A percentile compares a stretch with the other conserved stretches of the same genome.
Conservation (phyloP, 2,329 filamentous ascomycete species). For the Trichoderma afroharzianum region DNA sequence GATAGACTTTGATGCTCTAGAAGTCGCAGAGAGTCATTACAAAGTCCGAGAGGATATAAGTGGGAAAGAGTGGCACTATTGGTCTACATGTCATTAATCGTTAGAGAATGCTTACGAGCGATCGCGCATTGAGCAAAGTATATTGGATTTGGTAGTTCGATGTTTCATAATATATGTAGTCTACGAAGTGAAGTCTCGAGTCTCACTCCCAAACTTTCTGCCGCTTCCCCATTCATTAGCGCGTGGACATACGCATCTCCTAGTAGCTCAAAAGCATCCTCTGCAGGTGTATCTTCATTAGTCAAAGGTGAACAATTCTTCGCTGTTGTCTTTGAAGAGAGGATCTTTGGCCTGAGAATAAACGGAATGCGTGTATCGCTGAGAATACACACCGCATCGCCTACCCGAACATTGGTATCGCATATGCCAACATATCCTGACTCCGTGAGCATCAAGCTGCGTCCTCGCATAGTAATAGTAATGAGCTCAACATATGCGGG, state of each 20-base stretch:
- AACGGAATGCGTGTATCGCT: not conserved
- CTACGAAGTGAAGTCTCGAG: not conserved
- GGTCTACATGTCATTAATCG: not conserved
- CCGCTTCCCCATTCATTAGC: not conserved
- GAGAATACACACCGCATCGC: not conserved
- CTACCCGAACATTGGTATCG: not conserved
- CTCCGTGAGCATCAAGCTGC: not conserved
- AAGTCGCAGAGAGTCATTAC: not conserved
- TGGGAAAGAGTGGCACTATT: constrained; percentile 2
- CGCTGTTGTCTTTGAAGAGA: not conserved
- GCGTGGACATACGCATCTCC: not conserved
- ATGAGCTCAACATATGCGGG: not conserved
- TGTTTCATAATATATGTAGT: not conserved
- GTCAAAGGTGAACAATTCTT: not conserved
- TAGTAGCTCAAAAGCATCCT: not conserved
- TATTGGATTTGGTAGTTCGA: not conserved
- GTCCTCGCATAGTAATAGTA: not conserved
- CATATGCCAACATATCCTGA: not conserved
- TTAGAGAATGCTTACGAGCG: not conserved
- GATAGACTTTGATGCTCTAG: not conserved
- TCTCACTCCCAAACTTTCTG: not conserved
- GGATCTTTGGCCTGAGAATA: not conserved
- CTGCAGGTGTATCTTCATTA: not conserved
- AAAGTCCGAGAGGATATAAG: not conserved
- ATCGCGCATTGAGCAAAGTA: no score